These are phyloP conservation scores for Flaveria trinervia DNA, from an alignment of 129 eudicot species.

Conservation along the genomic window DNA sequence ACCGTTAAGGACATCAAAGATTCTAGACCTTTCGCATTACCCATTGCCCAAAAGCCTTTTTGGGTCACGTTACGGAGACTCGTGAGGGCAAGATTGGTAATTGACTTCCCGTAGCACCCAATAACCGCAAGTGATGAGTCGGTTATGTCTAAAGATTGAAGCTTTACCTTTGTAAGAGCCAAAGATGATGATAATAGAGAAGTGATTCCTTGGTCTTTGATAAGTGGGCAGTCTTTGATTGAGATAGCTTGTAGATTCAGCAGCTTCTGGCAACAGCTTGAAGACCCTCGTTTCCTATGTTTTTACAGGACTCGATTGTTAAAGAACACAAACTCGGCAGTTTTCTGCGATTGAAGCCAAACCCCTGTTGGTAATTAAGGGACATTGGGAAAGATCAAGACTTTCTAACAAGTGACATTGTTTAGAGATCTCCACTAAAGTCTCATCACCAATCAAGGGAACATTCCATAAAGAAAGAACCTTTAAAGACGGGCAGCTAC, in stretches of 20 bases:
- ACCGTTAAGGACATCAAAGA: slow-evolving; percentile 50
- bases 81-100: slow-evolving; percentile 61
- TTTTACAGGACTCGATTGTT: slow-evolving; percentile 65
- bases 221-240: slow-evolving; percentile 64
- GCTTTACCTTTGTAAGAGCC: slow-evolving; percentile 58
- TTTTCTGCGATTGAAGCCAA: slow-evolving; percentile 61
- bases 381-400: slow-evolving; percentile 79
- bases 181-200: slow-evolving; percentile 58
- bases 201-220: slow-evolving; percentile 77
- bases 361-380: slow-evolving; percentile 66
- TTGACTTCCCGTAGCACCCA: slow-evolving; percentile 76
- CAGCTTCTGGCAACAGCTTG: slow-evolving; percentile 63
- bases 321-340: slow-evolving; percentile 58
- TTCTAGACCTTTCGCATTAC: slow-evolving; percentile 65
- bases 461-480: slow-evolving; percentile 79
- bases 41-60: slow-evolving; percentile 97
- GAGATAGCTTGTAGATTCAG: slow-evolving; percentile 66
- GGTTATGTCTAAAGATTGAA: slow-evolving; percentile 62
- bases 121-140: slow-evolving; percentile 80
- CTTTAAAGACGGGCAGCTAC: slow-evolving; percentile 76
- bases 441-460: slow-evolving; percentile 58
- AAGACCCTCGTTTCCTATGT: slow-evolving; percentile 66
- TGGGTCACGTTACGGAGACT: slow-evolving; percentile 59
- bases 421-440: slow-evolving; percentile 59
- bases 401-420: slow-evolving; percentile 71